Evolutionary conservation across 2,329 filamentous ascomycete genomes (phyloP), one percentile per base, ranked within the genome.

Genomic region (Lithohypha guttulata): DNA sequence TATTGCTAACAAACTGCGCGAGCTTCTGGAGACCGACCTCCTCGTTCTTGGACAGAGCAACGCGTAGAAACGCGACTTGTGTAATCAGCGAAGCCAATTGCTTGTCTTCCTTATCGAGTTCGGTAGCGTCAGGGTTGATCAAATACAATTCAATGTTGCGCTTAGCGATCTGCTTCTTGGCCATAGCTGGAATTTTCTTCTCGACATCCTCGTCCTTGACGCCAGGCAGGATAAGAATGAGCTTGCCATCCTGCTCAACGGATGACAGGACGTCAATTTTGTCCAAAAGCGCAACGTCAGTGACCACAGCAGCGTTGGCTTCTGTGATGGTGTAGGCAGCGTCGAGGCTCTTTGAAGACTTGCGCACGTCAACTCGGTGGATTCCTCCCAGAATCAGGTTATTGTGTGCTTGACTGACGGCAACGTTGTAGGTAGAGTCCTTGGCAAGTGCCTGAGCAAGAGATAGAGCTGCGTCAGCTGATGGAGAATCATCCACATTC

Each of bases 121-220:
- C 73, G 6, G 77, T 79, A 35, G 70, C 69, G 1, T 79, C 68
- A 4, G 81, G 69, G 56, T 98, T 85, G 10, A 96, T 60, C 22
- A 93, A 64, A 51, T 79, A 82, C 23, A 98, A 70, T 46, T 79
- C 65, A 22, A 87, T 66, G 22, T 72, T 70, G 60, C 83, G 84
- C 53, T 77, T 69, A 39, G 77, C 75, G 35, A 95, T 63, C 10
- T 72, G 68, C 61, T 82, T 84, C 55, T 82, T 79, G 48, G 91
- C 74, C 32, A 68, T 59, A 25, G 71, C 68, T 2, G 84, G 75
- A 4, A 98, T 67, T 52, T 83, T 73, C 73, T 93, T 93, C 66
- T 96, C 89, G 5, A 87, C 59, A 23, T 95, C 86, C 30, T 93
- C 89, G 36, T 85, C 76, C 64, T 93, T 94, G 59, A 84, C 76